Base-by-base conservation (phyloP, 176 grass and related monocot species). In the Chloris gayana region DNA sequence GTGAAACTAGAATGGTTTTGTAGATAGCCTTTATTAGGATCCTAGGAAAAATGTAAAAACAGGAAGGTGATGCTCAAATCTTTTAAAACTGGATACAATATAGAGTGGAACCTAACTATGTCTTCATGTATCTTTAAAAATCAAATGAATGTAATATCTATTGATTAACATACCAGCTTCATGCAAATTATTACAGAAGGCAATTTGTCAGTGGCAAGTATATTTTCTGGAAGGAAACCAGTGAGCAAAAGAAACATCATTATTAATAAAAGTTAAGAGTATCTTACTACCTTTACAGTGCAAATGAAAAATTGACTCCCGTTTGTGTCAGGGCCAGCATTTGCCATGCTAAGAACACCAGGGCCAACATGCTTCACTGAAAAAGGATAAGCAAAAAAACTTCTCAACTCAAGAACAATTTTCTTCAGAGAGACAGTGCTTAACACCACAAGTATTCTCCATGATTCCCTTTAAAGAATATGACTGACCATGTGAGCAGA, bases 301-400 rank as follows among this genome's bases (percentile, higher is more conserved):
- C 87, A 90, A 76, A 90, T 93, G 75, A 93, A 90, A 90, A 92
- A 93, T 39, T 90, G 91, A 46, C 91, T 92, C 69, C 90, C 90
- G 21, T 92, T 92, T 58, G 87, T 92, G 72, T 89, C 76, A 17
- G 87, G 87, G 24, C 91, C 91, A 76, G 87, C 87, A n/a, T 93
- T 93, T 44, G 84, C 91, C 91, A 93, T 93, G 70, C 91, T 93
- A 61, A 93, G 62, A 37, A 89, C 87, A 84, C 91, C 91, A 73
- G 87, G 75, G 32, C 84, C 80, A 58, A 87, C 76, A 77, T 93
- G 91, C 71, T 90, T 93, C 68, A 93, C 91, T 93, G 91, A 64
- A 89, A 71, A 81, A 73, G 13, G 33, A 35, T 38, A 80, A 56
- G 14, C 17, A 81, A 61, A 79, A 84, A 0, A 84, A 44, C 17